Base-by-base conservation (phyloP, 2,329 filamentous ascomycete genomes). In the Mariannaea elegans region DNA sequence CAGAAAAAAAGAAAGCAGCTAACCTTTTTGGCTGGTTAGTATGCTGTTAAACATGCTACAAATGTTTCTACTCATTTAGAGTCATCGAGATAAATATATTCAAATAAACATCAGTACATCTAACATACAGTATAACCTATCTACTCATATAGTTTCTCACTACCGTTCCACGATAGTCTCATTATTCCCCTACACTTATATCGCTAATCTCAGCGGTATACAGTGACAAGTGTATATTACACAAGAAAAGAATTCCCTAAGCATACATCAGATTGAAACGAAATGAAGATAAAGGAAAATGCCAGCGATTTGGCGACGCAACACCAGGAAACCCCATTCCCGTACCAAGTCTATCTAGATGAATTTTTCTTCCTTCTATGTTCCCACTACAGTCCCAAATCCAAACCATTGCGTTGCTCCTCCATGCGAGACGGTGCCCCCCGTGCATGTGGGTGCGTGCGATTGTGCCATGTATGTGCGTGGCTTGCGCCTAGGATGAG, bases 341-440 rank as follows among this genome's bases (percentile, higher is more conserved):
- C 19, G 31, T 49, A 16, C 49, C 27, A 48, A 47, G n/a, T 66
- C 62, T 59, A 58, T 55, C 51, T 55, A 64, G 56, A 53, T 39
- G 56, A 52, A 49, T 48, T 12, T 42, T 56, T 52, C 54, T 53
- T 62, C 58, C 61, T 54, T 59, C 65, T 48, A 44, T 56, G 56
- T 49, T 45, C 49, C 47, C 27, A 58, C 45, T 53, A 54, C 47
- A 62, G 41, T 39, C 34, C 55, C 53, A 45, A n/a, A 67, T 56
- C 57, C 55, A 44, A 38, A 29, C 54, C 36, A 50, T 53, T 29
- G 49, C 41, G 56, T 46, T 57, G 57, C 36, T 57, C 44, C 52
- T 46, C 51, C 49, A 50, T 63, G 56, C 60, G 31, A 53, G 31
- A 60, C 48, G 52, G 52, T 34, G 57, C 36, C 57, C 61, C 47